Evolutionary conservation across 306 rosid species (phyloP), one percentile per base, ranked within the genome.

Genomic region (Gastrolobium bilobum): DNA sequence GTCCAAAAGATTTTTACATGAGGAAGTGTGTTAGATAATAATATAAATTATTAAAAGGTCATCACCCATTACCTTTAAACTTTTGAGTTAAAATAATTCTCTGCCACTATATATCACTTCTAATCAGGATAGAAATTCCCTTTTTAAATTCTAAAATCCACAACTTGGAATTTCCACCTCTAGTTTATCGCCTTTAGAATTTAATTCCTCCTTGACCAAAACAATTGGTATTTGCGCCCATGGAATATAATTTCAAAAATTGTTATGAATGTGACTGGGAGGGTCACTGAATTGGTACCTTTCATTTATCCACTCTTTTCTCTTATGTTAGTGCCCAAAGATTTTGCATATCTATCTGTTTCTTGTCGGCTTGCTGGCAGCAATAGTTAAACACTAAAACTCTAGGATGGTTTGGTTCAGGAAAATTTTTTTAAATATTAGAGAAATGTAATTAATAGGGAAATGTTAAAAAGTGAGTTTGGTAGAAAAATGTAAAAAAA

Each of bases 281-380:
- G 13, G 42, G 53, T 35, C 51, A 52, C 35, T 43, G 64, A 67
- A 73, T 64, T 42, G 40, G 52, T 38, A 4, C 44, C 64, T 57
- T 37, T 9, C 6, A 0, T 39, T 7, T 30, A 9, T 71, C 76
- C 66, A 40, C 33, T 59, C 47, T 15, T 35, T 67, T 51, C 61
- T 73, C 50, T 73, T 73, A 60, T 30, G 58, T 10, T 42, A 58
- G 70, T 74, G 86, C 10, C 70, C 54, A 1, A 54, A 79, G 62
- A 82, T 82, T 66, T 69, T 57, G 60, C 70, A 72, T 26, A 51
- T 81, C 69, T 56, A 14, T 20, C 68, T 80, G 29, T 38, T 81
- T 66, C 64, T 62, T 76, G 81, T 33, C 29, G 47, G 44, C 54
- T 64, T 76, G 65, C 26, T 20, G 42, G 42, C 65, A 50, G 4